Evolutionary conservation across 805 yeast genomes (phyloP).

Genomic region (Candida stauntonica): DNA sequence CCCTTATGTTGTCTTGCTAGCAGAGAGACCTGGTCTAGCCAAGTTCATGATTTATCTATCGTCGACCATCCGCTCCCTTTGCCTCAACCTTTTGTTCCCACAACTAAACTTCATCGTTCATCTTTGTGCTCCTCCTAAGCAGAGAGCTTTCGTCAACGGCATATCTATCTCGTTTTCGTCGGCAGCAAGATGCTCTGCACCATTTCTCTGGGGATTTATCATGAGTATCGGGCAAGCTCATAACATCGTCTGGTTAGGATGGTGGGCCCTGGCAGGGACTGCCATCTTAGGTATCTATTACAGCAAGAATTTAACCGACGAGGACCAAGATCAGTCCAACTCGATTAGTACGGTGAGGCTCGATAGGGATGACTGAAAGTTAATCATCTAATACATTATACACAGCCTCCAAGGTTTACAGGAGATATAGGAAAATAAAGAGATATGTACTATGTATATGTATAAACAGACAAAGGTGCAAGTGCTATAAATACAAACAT

Average conservation of each 20-base stretch:
- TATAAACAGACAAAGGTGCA: background rate
- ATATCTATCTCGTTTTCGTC: conserved; percentile 6
- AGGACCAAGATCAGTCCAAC: conserved; percentile 3
- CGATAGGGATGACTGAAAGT: too few species aligned
- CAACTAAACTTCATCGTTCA: conserved; percentile 12
- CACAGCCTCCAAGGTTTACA: too few species aligned
- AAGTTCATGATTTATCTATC: background rate
- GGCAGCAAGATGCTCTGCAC: conserved; percentile 8
- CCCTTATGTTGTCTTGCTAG: conserved; percentile 9
- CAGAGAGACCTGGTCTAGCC: conserved; percentile 3
- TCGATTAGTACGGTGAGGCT: too few species aligned
- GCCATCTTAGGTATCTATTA: conserved; percentile 4
- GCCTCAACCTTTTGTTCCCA: conserved; percentile 6
- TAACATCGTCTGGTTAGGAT: conserved; percentile 8
- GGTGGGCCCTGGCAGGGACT: conserved; percentile 9
- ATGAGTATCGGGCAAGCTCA: conserved; percentile 5
- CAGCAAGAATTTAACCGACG: conserved; percentile 5
- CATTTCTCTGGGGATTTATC: conserved; percentile 7
- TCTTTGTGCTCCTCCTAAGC: conserved; percentile 8
- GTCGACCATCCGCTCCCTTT: background rate
- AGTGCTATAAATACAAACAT: conserved; percentile 9
- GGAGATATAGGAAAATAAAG: too few species aligned
- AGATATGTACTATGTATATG: too few species aligned
- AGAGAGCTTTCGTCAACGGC: conserved; percentile 14
- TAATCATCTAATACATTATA: too few species aligned